These are phyloP conservation scores for Phallus indusiatus DNA, from an alignment of 768 basidiomycete genomes.

Conservation along the genomic window DNA sequence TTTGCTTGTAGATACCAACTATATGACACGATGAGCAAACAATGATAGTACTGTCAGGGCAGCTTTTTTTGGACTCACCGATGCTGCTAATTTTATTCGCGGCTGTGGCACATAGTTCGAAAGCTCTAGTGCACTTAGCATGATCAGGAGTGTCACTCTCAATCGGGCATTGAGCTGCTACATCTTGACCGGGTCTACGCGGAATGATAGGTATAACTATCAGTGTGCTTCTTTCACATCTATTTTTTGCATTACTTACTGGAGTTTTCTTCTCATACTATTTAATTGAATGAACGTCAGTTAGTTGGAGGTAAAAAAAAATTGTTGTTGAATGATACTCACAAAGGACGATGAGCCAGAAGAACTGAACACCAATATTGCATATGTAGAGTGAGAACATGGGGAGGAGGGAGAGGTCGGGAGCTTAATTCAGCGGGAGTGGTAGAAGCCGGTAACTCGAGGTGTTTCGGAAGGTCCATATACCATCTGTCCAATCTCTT, in stretches of 20 bases:
- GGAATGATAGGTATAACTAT: neutral
- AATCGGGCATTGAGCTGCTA: neutral
- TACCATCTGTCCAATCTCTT: constrained; percentile 66
- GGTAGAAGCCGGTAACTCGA: constrained; percentile 50
- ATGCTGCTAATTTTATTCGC: constrained; percentile 62
- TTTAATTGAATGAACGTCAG: neutral
- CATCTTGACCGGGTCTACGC: constrained; percentile 2
- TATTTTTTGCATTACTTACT: constrained; percentile 30
- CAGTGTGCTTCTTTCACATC: neutral
- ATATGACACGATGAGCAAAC: neutral
- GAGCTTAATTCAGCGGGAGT: constrained; percentile 23
- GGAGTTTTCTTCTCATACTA: constrained; percentile 7
- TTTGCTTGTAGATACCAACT: constrained; percentile 26
- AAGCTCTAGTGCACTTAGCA: constrained; percentile 50
- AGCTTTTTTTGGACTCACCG: constrained; percentile 28
- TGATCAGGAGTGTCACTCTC: constrained; percentile 20
- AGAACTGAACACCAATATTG: constrained; percentile 71
- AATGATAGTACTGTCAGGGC: neutral
- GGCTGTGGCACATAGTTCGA: constrained; percentile 67
- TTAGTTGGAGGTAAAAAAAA: neutral
- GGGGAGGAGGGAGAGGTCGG: constrained; percentile 39
- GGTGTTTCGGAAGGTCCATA: constrained; percentile 51
- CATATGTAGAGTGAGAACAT: constrained; percentile 59
- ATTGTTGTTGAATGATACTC: constrained; percentile 23
- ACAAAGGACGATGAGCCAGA: constrained; percentile 73